A percentile compares a stretch with the other conserved stretches of the same genome.
phyloP scores from a whole-genome alignment of 768 basidiomycete species.

The Termitomyces eurrhizus region DNA sequence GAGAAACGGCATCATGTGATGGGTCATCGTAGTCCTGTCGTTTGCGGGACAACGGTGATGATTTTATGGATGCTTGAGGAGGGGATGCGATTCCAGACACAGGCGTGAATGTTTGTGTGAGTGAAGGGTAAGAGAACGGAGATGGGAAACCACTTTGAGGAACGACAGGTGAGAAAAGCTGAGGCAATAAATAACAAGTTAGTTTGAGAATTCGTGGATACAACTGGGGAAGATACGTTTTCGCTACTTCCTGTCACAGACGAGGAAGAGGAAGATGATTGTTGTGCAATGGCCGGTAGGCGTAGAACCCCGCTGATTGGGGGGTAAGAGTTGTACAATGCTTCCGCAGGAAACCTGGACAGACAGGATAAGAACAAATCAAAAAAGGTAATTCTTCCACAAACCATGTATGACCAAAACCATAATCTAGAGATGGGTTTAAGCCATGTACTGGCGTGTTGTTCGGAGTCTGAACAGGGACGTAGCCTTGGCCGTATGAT shows the following conservation, averaged over 20 bases:
- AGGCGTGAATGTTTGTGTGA: constrained; percentile 36
- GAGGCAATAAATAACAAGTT: neutral
- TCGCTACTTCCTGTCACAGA: constrained; percentile 47
- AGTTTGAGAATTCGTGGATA: neutral
- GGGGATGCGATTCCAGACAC: constrained; percentile 55
- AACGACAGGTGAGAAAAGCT: constrained; percentile 34
- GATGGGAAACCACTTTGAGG: constrained; percentile 24
- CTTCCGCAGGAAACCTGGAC: constrained; percentile 39
- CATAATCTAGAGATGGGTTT: constrained; percentile 36
- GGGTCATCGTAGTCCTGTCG: constrained; percentile 83
- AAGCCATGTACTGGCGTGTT: constrained; percentile 20
- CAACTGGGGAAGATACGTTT: constrained; percentile 30
- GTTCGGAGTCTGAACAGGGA: constrained; percentile 10
- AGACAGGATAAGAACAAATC: neutral
- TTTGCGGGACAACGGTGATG: constrained; percentile 62
- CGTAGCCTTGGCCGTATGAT: constrained; percentile 16
- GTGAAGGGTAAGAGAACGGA: constrained; percentile 43
- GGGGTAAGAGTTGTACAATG: constrained; percentile 25
- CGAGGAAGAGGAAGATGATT: constrained; percentile 36
- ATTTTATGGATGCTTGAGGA: constrained; percentile 83
- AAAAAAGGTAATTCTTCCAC: constrained; percentile 3
- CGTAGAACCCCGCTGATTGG: constrained; percentile 28
- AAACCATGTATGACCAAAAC: constrained; percentile 39
- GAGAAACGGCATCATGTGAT: constrained; percentile 57
- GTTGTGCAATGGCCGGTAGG: constrained; percentile 39